phyloP scores from a whole-genome alignment of 345 rosid species.

The Barbarea vulgaris region DNA sequence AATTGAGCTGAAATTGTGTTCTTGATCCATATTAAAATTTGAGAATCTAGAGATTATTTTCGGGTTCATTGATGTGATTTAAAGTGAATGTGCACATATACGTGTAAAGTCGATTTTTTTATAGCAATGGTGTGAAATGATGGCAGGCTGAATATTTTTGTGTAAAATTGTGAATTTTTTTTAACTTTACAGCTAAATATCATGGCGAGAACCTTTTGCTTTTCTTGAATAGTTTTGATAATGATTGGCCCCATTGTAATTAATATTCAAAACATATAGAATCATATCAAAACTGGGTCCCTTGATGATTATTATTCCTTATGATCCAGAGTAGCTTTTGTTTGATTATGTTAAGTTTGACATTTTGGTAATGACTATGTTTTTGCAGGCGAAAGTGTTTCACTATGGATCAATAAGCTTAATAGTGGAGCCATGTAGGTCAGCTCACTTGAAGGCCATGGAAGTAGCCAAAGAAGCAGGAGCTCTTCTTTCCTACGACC shows the following conservation, averaged over 20 bases:
- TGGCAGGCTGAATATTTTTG: constrained; percentile 12
- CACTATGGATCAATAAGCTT: constrained; percentile 77
- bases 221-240: constrained; percentile 18
- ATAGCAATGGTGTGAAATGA: constrained; percentile 19
- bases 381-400: constrained; percentile 59
- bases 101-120: constrained; percentile 13
- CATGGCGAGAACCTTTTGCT: constrained; percentile 18
- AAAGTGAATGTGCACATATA: neutral
- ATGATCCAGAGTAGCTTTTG: neutral
- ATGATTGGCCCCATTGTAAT: constrained; percentile 29
- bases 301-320: constrained; percentile 16
- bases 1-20: neutral
- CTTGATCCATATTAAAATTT: neutral
- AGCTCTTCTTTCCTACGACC: constrained; percentile 69
- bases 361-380: constrained; percentile 8
- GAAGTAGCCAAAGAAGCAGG: constrained; percentile 63
- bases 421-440: constrained; percentile 70
- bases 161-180: neutral
- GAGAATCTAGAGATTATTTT: neutral
- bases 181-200: constrained; percentile 35
- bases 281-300: constrained; percentile 28
- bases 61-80: neutral
- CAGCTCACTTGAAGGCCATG: constrained; percentile 66
- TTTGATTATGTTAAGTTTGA: constrained; percentile 1
- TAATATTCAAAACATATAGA: neutral